These are phyloP conservation scores for Taxawa tesnikishii DNA, from an alignment of 2,329 filamentous ascomycete genomes.

Conservation along the genomic window DNA sequence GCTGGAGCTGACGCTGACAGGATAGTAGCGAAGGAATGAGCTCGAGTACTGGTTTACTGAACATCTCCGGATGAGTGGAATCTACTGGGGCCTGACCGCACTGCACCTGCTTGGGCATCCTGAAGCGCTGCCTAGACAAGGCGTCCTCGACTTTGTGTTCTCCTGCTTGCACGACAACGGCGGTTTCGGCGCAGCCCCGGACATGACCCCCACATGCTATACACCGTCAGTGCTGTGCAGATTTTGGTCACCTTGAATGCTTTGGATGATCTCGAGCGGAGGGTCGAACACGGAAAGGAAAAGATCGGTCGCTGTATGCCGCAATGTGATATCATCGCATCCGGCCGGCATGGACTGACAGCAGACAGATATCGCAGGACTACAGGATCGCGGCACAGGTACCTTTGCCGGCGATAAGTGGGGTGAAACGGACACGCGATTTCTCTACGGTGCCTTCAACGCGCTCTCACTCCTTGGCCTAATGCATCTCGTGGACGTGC, in stretches of 20 bases:
- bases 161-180: conserved; percentile 84
- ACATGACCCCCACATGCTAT: conserved; percentile 92
- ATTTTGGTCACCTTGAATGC: conserved; percentile 80
- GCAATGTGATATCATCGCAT: no score
- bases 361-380: conserved; percentile 55
- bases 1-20: conserved; percentile 5
- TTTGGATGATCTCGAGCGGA: conserved; percentile 66
- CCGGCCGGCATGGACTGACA: not conserved
- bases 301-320: conserved; percentile 61
- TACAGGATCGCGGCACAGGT: conserved; percentile 71
- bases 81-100: conserved; percentile 92
- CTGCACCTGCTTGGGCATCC: conserved; percentile 74
- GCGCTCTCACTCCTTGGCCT: conserved; percentile 73
- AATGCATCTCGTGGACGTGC: conserved; percentile 61
- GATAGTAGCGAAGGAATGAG: conserved; percentile 66
- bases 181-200: conserved; percentile 90
- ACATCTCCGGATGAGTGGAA: conserved; percentile 84
- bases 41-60: conserved; percentile 97
- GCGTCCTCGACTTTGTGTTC: conserved; percentile 84
- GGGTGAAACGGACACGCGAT: conserved; percentile 92
- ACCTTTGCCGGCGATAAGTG: conserved; percentile 91
- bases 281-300: conserved; percentile 52
- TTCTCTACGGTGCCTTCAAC: conserved; percentile 83
- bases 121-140: conserved; percentile 65
- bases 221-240: conserved; percentile 90